phyloP scores from a whole-genome alignment of 345 rosid species.

The Erucastrum elatum region DNA sequence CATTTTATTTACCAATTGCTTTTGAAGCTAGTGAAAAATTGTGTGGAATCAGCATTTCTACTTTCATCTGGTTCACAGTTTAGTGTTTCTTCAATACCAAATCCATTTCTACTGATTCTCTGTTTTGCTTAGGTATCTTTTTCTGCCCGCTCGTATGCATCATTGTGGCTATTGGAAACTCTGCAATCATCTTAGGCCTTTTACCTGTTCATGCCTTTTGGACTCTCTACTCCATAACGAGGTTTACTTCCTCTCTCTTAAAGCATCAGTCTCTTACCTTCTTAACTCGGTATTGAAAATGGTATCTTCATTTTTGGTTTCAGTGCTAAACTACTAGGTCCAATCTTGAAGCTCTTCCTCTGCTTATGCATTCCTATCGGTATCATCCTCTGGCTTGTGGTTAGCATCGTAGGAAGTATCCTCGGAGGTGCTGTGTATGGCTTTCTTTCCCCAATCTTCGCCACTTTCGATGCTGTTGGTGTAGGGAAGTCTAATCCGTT shows the following conservation, averaged over 20 bases:
- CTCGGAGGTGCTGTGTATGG: slow-evolving; percentile 72
- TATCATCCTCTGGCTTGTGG: slow-evolving; percentile 55
- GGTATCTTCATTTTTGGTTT: slow-evolving; percentile 14
- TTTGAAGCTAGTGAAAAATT: not conserved
- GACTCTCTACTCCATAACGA: slow-evolving; percentile 65
- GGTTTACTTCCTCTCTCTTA: slow-evolving; percentile 44
- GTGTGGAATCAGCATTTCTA: not conserved
- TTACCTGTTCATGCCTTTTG: slow-evolving; percentile 59
- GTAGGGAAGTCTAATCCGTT: slow-evolving; percentile 66
- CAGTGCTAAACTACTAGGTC: slow-evolving; percentile 80
- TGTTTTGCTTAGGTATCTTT: slow-evolving; percentile 56
- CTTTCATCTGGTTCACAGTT: not conserved
- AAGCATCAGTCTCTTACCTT: not conserved
- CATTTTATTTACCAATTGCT: not conserved
- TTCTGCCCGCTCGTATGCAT: slow-evolving; percentile 75
- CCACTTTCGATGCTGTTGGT: slow-evolving; percentile 92
- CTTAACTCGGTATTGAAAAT: not conserved
- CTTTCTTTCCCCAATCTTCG: slow-evolving; percentile 81
- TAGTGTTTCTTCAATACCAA: slow-evolving; percentile 5
- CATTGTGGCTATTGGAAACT: slow-evolving; percentile 64
- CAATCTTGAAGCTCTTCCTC: slow-evolving; percentile 70
- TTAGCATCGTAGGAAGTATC: slow-evolving; percentile 66
- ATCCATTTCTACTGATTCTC: not conserved
- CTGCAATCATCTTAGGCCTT: slow-evolving; percentile 67
- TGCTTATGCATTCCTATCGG: slow-evolving; percentile 60